Base-by-base conservation (phyloP, 106 monocot genomes). In the Agapanthus africanus region DNA sequence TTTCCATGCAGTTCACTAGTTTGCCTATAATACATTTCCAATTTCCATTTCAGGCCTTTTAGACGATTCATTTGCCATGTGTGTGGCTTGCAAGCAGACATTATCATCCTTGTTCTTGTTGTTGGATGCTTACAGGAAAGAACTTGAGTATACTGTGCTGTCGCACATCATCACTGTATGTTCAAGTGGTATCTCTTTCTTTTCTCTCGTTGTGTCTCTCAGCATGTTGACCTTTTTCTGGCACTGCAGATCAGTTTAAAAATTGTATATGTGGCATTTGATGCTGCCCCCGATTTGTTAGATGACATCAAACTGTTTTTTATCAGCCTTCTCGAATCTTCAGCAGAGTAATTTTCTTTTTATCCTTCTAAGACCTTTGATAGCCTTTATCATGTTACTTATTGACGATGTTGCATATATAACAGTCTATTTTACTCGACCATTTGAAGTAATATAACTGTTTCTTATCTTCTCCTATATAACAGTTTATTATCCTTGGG, bases 21-120 rank as follows among this genome's bases (percentile, higher is more conserved):
- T 50, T 68, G 11, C 66, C 11, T 66, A 28, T 18, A 33, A 21
- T 46, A 31, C 21, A 34, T 30, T 65, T 65, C 15, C 8, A 67
- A 34, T 80, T n/a, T n/a, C n/a, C n/a, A n/a, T n/a, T n/a, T 37
- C 54, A 97, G 97, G 97, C 30, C 71, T 97, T 63, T 68, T 97
- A 68, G 91, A 97, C 26, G 97, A 97, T 78, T 79, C 91, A 56
- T 84, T 60, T 87, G 86, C 97, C 19, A 59, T 97, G 15, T 89
- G 82, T 38, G 75, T 92, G 80, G 91, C 97, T 47, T 70, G 82
- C 70, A 97, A 89, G 74, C 82, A 86, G 70, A 72, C 77, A 36
- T 66, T 90, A 65, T 86, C 97, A 74, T 89, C 86, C 28, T 80
- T 92, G 38, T 28, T 97, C 3, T 82, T 70, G 36, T 66, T 97